Evolutionary conservation across 2,329 filamentous ascomycete species (phyloP).

Genomic region (Trichothecium roseum): DNA sequence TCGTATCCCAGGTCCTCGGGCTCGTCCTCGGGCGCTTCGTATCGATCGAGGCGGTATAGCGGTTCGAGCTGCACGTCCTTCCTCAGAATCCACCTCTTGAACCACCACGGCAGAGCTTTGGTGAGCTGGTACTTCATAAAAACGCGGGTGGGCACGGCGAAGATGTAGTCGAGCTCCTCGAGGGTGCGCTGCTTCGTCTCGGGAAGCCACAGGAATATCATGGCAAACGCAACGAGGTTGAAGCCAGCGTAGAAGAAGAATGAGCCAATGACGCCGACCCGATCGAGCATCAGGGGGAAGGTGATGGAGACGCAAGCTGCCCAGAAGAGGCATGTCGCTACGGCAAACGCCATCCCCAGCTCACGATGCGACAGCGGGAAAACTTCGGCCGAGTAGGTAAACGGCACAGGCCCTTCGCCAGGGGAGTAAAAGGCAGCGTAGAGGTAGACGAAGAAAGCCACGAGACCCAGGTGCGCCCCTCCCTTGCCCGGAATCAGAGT

Average conservation of each 20-base stretch:
- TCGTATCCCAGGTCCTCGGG: conserved; percentile 19
- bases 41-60: conserved; percentile 28
- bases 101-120: conserved; percentile 49
- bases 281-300: conserved; percentile 44
- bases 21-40: conserved; percentile 14
- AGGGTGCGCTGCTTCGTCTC: conserved; percentile 48
- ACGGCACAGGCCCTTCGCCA: conserved; percentile 56
- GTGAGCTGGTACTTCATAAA: conserved; percentile 48
- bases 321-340: conserved; percentile 54
- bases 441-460: conserved; percentile 46
- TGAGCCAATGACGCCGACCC: conserved; percentile 33
- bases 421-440: conserved; percentile 41
- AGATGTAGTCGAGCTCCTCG: conserved; percentile 49
- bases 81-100: conserved; percentile 45
- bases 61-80: conserved; percentile 30
- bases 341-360: conserved; percentile 60
- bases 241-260: conserved; percentile 46
- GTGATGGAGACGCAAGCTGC: conserved; percentile 53
- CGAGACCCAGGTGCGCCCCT: conserved; percentile 28
- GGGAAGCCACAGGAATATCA: conserved; percentile 47
- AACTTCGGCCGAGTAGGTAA: conserved; percentile 58
- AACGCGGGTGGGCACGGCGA: conserved; percentile 46
- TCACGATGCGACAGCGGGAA: conserved; percentile 63
- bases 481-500: conserved; percentile 34
- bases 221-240: conserved; percentile 41